Percentiles rank a stretch among this genome's conserved stretches.
phyloP scores from a whole-genome alignment of 495 filamentous ascomycete species.

The Aspergillus bridgeri region DNA sequence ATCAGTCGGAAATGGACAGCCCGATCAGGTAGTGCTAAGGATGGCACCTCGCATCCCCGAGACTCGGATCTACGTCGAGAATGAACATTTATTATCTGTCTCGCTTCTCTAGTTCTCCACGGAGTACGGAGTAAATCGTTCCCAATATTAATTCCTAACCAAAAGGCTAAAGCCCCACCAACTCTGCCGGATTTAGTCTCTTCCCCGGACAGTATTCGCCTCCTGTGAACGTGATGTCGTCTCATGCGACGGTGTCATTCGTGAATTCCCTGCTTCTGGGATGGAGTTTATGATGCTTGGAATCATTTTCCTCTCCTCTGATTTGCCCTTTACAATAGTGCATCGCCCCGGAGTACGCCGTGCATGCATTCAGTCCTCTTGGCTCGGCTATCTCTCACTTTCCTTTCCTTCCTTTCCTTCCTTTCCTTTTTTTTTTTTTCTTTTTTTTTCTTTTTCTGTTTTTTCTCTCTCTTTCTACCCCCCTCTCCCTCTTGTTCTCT shows the following conservation, averaged over 20 bases:
- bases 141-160: too few relatives aligned
- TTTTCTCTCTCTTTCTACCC: background rate
- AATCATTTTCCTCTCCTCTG: background rate
- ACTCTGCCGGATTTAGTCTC: too few relatives aligned
- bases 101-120: too few relatives aligned
- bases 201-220: too few relatives aligned
- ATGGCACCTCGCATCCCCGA: background rate
- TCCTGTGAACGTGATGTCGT: too few relatives aligned
- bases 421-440: constrained; percentile 3
- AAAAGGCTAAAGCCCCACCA: too few relatives aligned
- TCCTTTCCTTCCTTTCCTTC: constrained; percentile 1
- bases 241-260: too few relatives aligned
- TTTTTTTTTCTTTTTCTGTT: background rate
- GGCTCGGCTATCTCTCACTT: background rate
- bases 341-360: too few relatives aligned
- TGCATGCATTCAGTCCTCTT: background rate
- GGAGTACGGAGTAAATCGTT: too few relatives aligned
- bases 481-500: background rate
- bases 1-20: background rate
- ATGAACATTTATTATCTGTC: too few relatives aligned
- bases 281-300: too few relatives aligned
- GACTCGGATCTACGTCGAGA: too few relatives aligned
- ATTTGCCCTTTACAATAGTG: background rate
- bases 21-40: background rate
- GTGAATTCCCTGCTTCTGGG: background rate